phyloP scores from a whole-genome alignment of 1,284 basidiomycete genomes.

The Sanghuangporus sanghuang region DNA sequence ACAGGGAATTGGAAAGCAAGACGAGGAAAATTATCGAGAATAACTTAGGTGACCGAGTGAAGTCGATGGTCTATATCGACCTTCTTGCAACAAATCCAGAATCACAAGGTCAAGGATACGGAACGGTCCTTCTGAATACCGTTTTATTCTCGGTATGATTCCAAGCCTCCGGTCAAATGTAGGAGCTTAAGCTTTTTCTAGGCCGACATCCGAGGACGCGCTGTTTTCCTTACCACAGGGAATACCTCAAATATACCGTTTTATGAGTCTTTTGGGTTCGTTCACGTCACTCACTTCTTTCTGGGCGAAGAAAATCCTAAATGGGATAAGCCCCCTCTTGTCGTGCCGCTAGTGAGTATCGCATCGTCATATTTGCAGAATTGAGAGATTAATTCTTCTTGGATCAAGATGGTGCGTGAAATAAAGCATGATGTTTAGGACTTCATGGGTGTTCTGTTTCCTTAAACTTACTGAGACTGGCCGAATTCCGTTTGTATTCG shows the following conservation, averaged over 20 bases:
- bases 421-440: background rate
- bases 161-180: background rate
- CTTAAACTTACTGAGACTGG: background rate
- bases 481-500: background rate
- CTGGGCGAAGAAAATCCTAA: conserved; percentile 22
- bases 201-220: conserved; percentile 20
- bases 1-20: background rate
- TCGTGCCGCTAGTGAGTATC: conserved; percentile 19
- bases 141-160: conserved; percentile 5
- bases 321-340: conserved; percentile 21
- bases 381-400: background rate
- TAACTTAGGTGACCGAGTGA: conserved; percentile 5
- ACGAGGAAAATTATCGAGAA: background rate
- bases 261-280: conserved; percentile 22
- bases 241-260: conserved; percentile 21
- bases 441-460: background rate
- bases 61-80: conserved; percentile 15
- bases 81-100: conserved; percentile 16
- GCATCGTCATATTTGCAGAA: background rate
- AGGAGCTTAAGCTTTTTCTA: background rate
- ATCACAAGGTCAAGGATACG: conserved; percentile 19
- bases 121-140: conserved; percentile 12
- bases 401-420: conserved; percentile 6
- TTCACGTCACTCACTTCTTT: conserved; percentile 5
- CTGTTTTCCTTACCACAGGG: conserved; percentile 19